A percentile compares a stretch with the other conserved stretches of the same genome.
These are phyloP conservation scores for Xylaria venustula DNA, from an alignment of 495 filamentous ascomycete species.

Conservation along the genomic window DNA sequence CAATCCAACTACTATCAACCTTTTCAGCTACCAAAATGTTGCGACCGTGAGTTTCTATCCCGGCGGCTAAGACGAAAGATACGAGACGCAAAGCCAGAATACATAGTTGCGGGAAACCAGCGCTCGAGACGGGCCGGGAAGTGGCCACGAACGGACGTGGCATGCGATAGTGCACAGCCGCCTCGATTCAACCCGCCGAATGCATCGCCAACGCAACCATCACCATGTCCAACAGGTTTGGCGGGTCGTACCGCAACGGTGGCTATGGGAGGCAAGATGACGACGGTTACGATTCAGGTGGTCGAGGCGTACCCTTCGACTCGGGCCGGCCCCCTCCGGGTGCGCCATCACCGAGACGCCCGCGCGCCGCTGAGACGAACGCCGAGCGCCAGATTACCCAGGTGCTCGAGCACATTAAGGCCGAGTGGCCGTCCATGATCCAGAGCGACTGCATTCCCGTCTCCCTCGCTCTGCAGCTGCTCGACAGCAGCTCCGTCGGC, in stretches of 20 bases:
- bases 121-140: no score
- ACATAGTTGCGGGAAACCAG: no score
- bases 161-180: constrained; percentile 3
- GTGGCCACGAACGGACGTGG: neutral
- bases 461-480: constrained; percentile 85
- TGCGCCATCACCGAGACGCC: constrained; percentile 19
- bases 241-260: constrained; percentile 40
- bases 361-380: constrained; percentile 36
- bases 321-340: constrained; percentile 16
- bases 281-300: constrained; percentile 40
- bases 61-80: no score
- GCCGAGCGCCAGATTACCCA: constrained; percentile 48
- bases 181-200: constrained; percentile 13
- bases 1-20: no score
- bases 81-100: no score
- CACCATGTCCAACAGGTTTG: constrained; percentile 44
- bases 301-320: constrained; percentile 25
- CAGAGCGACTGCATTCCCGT: constrained; percentile 85
- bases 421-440: constrained; percentile 89
- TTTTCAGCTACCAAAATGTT: no score
- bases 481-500: constrained; percentile 91
- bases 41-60: no score
- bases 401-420: constrained; percentile 65
- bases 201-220: constrained; percentile 26
- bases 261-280: constrained; percentile 35